phyloP scores from a whole-genome alignment of 208 protist species.

The Trypanosoma cruzi region DNA sequence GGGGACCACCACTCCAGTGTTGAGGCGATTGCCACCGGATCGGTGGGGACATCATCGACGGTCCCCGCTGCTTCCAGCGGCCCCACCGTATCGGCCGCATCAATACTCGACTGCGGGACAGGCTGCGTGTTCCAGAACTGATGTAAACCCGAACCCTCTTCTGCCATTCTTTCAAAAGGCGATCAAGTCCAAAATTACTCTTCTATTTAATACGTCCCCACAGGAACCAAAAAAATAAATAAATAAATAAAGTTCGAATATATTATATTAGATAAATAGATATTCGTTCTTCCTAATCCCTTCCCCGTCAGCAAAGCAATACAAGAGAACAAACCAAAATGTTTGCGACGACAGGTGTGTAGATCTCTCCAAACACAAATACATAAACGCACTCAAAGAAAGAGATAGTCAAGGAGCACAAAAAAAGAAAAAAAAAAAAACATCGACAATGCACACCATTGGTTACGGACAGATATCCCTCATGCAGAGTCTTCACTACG shows the following conservation, averaged over 20 bases:
- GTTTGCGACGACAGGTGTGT: too few relatives aligned
- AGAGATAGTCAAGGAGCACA: too few relatives aligned
- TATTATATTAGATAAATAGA: too few relatives aligned
- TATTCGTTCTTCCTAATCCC: too few relatives aligned
- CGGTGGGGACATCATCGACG: constrained; percentile 83
- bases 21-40: constrained; percentile 91
- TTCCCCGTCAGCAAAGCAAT: too few relatives aligned
- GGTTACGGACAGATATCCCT: too few relatives aligned
- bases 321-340: too few relatives aligned
- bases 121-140: constrained; percentile 90
- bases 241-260: constrained; percentile 24
- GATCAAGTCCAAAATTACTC: background rate
- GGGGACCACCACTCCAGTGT: constrained; percentile 96
- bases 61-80: constrained; percentile 72
- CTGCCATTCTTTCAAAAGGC: background rate
- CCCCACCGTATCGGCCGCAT: constrained; percentile 32
- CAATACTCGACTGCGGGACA: constrained; percentile 55
- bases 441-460: too few relatives aligned
- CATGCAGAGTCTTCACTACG: too few relatives aligned
- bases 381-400: too few relatives aligned
- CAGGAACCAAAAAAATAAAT: constrained; percentile 5
- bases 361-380: too few relatives aligned
- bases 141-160: constrained; percentile 29
- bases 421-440: too few relatives aligned
- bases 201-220: background rate